Evolutionary conservation across 805 yeast genomes (phyloP), one percentile per base, ranked within the genome.

Genomic region (Ogataea methanolica): DNA sequence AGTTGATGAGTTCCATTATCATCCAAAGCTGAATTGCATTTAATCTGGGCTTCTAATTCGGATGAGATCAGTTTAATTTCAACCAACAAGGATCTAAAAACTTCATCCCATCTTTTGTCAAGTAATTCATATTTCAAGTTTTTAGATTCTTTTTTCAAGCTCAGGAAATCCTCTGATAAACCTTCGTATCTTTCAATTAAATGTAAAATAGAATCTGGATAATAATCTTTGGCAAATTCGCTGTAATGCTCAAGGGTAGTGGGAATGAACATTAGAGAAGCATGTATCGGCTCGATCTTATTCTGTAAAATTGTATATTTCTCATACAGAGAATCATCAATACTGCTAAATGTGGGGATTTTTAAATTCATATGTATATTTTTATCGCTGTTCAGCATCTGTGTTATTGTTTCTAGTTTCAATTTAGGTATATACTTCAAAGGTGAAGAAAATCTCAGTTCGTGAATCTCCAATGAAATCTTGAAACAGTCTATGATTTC

Each of bases 61-160:
- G 53, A 49, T 29, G 63, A 54, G 31, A 63, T 49, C 36, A 51
- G 62, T 0, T 60, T 56, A 4, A 74, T 58, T 50, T 79, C 79
- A 3, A 66, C 60, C 39, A 78, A 67, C 44, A 82, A 58, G 48
- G 69, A 74, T 26, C 65, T 65, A 51, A 82, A 80, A 2, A 82
- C 67, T 22, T 73, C 73, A 51, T 69, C 65, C 88, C 88, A 83
- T 57, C 80, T 72, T 29, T 66, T 59, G 49, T 80, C 83, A 4
- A 83, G 69, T 29, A 76, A 53, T 38, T 76, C 79, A 4, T 48
- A 50, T 54, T 75, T 75, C 50, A 83, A 63, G 6, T 59, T 63
- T 3, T 59, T 59, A 14, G 79, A 51, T 43, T 76, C 78, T 11
- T 56, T 55, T 9, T 68, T 66, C 42, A 83, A 61, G 46, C 67